These are phyloP conservation scores for Rhinocladiella mackenziei DNA, from an alignment of 2,329 filamentous ascomycete genomes.

Conservation along the genomic window DNA sequence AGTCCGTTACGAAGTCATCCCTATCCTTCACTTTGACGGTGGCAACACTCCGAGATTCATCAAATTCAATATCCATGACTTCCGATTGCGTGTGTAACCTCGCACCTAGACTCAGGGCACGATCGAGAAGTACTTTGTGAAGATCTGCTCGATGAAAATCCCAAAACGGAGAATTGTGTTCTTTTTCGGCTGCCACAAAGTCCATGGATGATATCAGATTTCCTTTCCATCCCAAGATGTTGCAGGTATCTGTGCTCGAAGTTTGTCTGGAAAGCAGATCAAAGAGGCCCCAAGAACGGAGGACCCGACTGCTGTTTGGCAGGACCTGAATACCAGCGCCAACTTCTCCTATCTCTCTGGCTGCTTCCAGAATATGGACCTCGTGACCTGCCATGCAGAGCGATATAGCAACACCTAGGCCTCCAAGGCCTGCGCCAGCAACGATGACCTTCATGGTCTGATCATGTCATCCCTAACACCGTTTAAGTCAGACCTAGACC, in stretches of 20 bases:
- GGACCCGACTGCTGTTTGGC: slow-evolving; percentile 27
- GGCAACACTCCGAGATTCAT: slow-evolving; percentile 33
- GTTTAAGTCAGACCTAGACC: no score
- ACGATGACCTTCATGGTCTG: slow-evolving; percentile 39
- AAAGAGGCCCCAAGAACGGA: slow-evolving; percentile 18
- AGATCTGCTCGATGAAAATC: slow-evolving; percentile 50
- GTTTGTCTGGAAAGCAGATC: slow-evolving; percentile 1
- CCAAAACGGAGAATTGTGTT: slow-evolving; percentile 37
- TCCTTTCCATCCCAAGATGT: slow-evolving; percentile 15
- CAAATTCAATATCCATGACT: slow-evolving; percentile 34
- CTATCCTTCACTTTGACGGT: slow-evolving; percentile 31
- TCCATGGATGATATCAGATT: slow-evolving; percentile 10
- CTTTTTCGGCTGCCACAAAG: background rate
- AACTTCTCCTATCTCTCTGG: slow-evolving; percentile 25
- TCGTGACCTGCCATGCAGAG: slow-evolving; percentile 28
- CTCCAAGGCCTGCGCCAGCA: slow-evolving; percentile 33
- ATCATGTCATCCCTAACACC: no score
- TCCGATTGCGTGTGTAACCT: slow-evolving; percentile 30
- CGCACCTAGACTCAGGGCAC: slow-evolving; percentile 41
- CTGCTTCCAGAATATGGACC: slow-evolving; percentile 31
- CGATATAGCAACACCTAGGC: slow-evolving; percentile 32
- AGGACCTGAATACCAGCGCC: slow-evolving; percentile 30
- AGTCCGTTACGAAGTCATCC: slow-evolving; percentile 16
- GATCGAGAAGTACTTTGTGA: slow-evolving; percentile 41
- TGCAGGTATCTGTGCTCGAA: background rate